Evolutionary conservation across 1,284 basidiomycete genomes (phyloP).

Genomic region (Tilletia setariae): DNA sequence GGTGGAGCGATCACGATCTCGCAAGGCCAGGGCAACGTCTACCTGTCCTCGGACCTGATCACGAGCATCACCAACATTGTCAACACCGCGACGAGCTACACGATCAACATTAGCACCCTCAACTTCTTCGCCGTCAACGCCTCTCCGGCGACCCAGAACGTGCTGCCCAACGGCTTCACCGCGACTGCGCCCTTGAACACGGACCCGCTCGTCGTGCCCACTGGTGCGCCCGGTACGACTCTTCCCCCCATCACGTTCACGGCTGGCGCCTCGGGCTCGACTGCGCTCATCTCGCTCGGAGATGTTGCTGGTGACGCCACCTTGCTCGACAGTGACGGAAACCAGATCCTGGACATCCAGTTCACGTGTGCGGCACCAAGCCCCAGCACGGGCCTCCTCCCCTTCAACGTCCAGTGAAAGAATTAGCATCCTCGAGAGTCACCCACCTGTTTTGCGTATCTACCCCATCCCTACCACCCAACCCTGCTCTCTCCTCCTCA

Average conservation of each 20-base stretch:
- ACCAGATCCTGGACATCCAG: background rate
- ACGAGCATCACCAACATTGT: background rate
- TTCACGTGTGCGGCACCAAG: background rate
- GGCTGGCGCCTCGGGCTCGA: background rate
- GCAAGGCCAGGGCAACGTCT: conserved; percentile 6
- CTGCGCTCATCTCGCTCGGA: background rate
- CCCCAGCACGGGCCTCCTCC: background rate
- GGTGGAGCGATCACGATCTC: background rate
- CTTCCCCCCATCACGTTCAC: conserved; percentile 14
- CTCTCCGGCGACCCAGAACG: background rate
- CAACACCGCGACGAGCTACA: background rate
- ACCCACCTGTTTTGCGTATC: too few relatives aligned
- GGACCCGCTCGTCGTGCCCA: background rate
- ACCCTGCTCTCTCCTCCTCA: too few relatives aligned
- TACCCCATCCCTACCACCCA: too few relatives aligned
- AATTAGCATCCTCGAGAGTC: too few relatives aligned
- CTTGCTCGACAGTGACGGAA: background rate
- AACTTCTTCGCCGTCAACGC: background rate
- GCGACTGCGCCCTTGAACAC: background rate
- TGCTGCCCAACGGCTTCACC: background rate
- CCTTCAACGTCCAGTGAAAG: background rate
- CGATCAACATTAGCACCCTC: background rate
- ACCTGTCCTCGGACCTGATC: background rate
- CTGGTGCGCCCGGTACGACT: background rate
- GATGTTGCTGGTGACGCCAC: background rate